These are phyloP conservation scores for Scytalidium lignicola DNA, from an alignment of 2,329 filamentous ascomycete species.

Conservation along the genomic window DNA sequence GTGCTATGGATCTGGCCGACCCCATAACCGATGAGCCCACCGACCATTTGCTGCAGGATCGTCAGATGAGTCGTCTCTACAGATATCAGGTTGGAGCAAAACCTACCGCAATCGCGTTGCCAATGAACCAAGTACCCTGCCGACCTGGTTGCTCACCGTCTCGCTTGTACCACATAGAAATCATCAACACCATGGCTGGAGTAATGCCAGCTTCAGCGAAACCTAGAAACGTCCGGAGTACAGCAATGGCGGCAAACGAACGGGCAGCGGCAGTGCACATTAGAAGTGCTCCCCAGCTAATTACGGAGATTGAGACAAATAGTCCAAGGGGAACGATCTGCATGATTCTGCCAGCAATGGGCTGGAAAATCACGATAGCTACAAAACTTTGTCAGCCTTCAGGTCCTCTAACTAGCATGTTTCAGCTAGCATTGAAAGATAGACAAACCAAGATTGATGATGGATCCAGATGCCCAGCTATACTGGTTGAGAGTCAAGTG, in stretches of 20 bases:
- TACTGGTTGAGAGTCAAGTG: conserved; percentile 37
- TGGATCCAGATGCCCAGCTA: conserved; percentile 39
- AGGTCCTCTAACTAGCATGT: too few species aligned
- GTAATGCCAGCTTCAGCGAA: conserved; percentile 19
- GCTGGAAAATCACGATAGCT: conserved; percentile 50
- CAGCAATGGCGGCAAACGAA: conserved; percentile 27
- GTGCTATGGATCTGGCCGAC: conserved; percentile 48
- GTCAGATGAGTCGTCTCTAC: too few species aligned
- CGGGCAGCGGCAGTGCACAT: conserved; percentile 20
- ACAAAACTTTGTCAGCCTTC: conserved; percentile 27
- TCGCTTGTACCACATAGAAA: conserved; percentile 55
- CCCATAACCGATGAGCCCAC: conserved; percentile 51
- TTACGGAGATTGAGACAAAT: conserved; percentile 46
- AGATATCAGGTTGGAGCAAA: not conserved
- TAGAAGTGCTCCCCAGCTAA: conserved; percentile 41
- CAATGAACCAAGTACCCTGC: conserved; percentile 51
- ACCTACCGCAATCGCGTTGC: conserved; percentile 10
- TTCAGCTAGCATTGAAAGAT: conserved; percentile 26
- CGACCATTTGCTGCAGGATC: conserved; percentile 25
- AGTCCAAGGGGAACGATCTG: conserved; percentile 48
- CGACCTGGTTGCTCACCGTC: conserved; percentile 48
- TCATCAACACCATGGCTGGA: conserved; percentile 49
- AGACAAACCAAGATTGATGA: conserved; percentile 50
- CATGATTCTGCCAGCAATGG: conserved; percentile 42
- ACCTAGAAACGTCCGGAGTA: conserved; percentile 32